phyloP scores from a whole-genome alignment of 176 grass and related monocot species.

The Triticum dicoccoides region DNA sequence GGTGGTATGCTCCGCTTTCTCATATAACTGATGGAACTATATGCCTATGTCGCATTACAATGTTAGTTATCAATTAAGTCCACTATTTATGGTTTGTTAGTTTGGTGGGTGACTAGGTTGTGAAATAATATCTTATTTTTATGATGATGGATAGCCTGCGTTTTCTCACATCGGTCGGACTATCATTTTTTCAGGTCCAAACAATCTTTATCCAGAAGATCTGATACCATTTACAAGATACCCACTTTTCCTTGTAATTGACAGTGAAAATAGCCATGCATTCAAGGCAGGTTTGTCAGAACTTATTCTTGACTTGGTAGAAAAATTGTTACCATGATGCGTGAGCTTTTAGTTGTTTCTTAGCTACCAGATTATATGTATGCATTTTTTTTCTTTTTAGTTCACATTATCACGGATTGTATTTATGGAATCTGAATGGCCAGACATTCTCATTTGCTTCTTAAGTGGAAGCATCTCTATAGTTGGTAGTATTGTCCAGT shows the following conservation, averaged over 20 bases:
- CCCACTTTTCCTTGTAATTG: slow-evolving; percentile 90
- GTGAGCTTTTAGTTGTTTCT: slow-evolving; percentile 16
- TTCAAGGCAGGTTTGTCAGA: slow-evolving; percentile 99
- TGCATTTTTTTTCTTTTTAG: not conserved
- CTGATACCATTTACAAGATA: slow-evolving; percentile 95
- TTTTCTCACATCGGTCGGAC: slow-evolving; percentile 12
- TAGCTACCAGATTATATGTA: not conserved
- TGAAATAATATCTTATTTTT: not conserved
- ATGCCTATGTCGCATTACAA: not conserved
- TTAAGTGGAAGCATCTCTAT: not conserved
- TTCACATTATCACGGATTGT: not conserved
- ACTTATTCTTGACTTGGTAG: slow-evolving; percentile 69
- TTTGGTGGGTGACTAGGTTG: not conserved
- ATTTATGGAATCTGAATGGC: not conserved
- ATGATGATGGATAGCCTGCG: no score
- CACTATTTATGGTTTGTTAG: slow-evolving; percentile 11
- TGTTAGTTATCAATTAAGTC: not conserved
- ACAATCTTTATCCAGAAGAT: slow-evolving; percentile 92
- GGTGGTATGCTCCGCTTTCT: slow-evolving; percentile 45
- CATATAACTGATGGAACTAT: not conserved
- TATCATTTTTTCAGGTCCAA: slow-evolving; percentile 52
- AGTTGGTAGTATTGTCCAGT: slow-evolving; percentile 9
- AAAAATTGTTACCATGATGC: slow-evolving; percentile 25
- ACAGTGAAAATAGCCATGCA: slow-evolving; percentile 92
- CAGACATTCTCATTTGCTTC: slow-evolving; percentile 1